These are phyloP conservation scores for Claviceps purpurea DNA, from an alignment of 2,329 filamentous ascomycete species.

Conservation along the genomic window DNA sequence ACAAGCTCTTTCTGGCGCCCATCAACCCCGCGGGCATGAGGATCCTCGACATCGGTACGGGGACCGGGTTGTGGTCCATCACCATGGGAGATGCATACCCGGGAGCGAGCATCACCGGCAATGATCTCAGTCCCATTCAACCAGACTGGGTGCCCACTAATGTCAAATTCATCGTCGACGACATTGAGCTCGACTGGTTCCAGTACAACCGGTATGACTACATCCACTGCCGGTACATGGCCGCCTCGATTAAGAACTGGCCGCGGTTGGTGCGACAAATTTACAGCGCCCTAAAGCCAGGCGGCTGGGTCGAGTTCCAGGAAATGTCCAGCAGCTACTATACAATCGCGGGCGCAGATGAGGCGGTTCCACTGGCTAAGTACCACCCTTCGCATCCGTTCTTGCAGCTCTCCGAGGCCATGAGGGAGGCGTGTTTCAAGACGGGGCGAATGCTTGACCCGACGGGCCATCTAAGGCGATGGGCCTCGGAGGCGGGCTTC, in stretches of 20 bases:
- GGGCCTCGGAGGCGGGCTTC: slow-evolving; percentile 24
- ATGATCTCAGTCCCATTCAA: slow-evolving; percentile 30
- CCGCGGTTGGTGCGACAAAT: slow-evolving; percentile 12
- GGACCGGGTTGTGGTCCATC: slow-evolving; percentile 36
- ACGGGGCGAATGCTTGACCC: slow-evolving; percentile 19
- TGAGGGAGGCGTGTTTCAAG: slow-evolving; percentile 13
- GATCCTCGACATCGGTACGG: slow-evolving; percentile 31
- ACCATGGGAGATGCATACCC: slow-evolving; percentile 25
- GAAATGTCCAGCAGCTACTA: slow-evolving; percentile 23
- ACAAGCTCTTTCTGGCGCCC: slow-evolving; percentile 22
- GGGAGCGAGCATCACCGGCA: slow-evolving; percentile 22
- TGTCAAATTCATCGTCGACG: slow-evolving; percentile 44
- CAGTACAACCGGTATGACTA: slow-evolving; percentile 16
- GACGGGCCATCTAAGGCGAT: slow-evolving; percentile 14
- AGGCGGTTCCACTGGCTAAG: slow-evolving; percentile 14
- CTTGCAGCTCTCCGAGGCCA: slow-evolving; percentile 14
- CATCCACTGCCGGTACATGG: slow-evolving; percentile 23
- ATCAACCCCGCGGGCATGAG: slow-evolving; percentile 23
- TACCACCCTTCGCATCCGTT: slow-evolving; percentile 19
- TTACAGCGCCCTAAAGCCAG: slow-evolving; percentile 26
- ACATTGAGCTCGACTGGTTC: slow-evolving; percentile 42
- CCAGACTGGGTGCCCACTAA: slow-evolving; percentile 40
- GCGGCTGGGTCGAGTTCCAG: slow-evolving; percentile 34
- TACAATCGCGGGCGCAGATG: slow-evolving; percentile 21
- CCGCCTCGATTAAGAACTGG: slow-evolving; percentile 21